phyloP scores from a whole-genome alignment of 2,329 filamentous ascomycete species.

The Xenosphaeropsis pyriputrescens region DNA sequence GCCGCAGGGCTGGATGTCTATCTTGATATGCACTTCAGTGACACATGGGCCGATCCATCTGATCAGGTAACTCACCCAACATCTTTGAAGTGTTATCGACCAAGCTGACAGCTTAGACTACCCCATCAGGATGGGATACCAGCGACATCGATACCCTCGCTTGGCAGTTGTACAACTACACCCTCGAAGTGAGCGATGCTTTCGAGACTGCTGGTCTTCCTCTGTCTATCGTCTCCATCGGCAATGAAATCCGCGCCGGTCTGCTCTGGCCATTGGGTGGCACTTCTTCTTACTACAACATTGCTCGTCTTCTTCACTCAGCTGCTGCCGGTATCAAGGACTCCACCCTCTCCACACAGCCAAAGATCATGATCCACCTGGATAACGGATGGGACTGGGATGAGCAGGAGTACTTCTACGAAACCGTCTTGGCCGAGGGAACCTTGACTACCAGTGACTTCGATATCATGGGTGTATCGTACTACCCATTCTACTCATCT shows the following conservation, averaged over 20 bases:
- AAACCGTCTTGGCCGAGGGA: slow-evolving; percentile 34
- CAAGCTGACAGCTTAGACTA: slow-evolving; percentile 18
- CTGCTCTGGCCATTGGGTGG: slow-evolving; percentile 51
- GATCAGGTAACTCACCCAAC: slow-evolving; percentile 29
- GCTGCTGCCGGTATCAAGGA: slow-evolving; percentile 51
- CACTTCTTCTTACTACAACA: slow-evolving; percentile 38
- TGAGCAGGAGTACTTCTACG: slow-evolving; percentile 47
- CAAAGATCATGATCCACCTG: slow-evolving; percentile 61
- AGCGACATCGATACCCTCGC: slow-evolving; percentile 37
- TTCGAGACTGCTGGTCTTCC: slow-evolving; percentile 40
- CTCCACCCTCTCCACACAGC: slow-evolving; percentile 36
- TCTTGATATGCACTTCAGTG: slow-evolving; percentile 51
- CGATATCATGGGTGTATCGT: slow-evolving; percentile 59
- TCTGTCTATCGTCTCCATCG: slow-evolving; percentile 51
- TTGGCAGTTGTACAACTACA: slow-evolving; percentile 56
- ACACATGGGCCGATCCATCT: slow-evolving; percentile 57
- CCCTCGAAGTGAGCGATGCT: slow-evolving; percentile 40
- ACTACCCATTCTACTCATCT: slow-evolving; percentile 56
- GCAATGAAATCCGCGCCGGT: slow-evolving; percentile 58
- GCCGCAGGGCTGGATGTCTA: slow-evolving; percentile 41
- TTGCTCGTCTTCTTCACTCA: slow-evolving; percentile 46
- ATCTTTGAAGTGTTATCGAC: neutral
- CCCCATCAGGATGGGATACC: slow-evolving; percentile 48
- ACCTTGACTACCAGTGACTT: slow-evolving; percentile 38
- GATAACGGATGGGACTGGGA: slow-evolving; percentile 64